Evolutionary conservation across 1,284 basidiomycete species (phyloP).

Genomic region (Pisolithus thermaeus): DNA sequence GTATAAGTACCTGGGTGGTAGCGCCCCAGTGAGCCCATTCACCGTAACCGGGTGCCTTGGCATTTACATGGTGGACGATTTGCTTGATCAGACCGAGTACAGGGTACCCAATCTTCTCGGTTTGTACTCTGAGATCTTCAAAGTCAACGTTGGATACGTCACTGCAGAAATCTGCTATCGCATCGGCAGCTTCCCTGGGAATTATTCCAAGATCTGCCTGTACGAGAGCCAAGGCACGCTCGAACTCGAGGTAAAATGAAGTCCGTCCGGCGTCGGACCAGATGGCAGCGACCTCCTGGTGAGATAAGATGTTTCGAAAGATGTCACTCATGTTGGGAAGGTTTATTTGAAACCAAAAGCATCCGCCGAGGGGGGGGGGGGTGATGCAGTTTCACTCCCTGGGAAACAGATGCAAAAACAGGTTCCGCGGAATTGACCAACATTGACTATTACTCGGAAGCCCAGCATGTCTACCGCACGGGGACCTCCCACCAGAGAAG

Average conservation of each 20-base stretch:
- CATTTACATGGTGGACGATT: slow-evolving; percentile 33
- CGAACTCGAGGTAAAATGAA: slow-evolving; percentile 35
- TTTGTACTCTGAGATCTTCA: slow-evolving; percentile 32
- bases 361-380: too few relatives aligned
- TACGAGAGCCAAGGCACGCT: slow-evolving; percentile 32
- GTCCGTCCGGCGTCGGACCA: slow-evolving; percentile 38
- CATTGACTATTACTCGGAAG: too few relatives aligned
- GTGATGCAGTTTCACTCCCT: too few relatives aligned
- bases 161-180: slow-evolving; percentile 29
- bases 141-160: slow-evolving; percentile 33
- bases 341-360: too few relatives aligned
- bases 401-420: too few relatives aligned
- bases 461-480: too few relatives aligned
- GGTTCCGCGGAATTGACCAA: too few relatives aligned
- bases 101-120: slow-evolving; percentile 38
- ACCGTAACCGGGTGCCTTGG: slow-evolving; percentile 30
- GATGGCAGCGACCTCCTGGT: slow-evolving; percentile 29
- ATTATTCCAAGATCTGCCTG: slow-evolving; percentile 36
- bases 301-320: slow-evolving; percentile 37
- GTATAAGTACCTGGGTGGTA: slow-evolving; percentile 35
- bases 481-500: too few relatives aligned
- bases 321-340: slow-evolving; percentile 10
- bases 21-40: slow-evolving; percentile 44
- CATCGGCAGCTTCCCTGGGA: slow-evolving; percentile 31
- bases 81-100: slow-evolving; percentile 39